These are phyloP conservation scores for Diaporthe helianthi DNA, from an alignment of 2,329 filamentous ascomycete species.

Conservation along the genomic window DNA sequence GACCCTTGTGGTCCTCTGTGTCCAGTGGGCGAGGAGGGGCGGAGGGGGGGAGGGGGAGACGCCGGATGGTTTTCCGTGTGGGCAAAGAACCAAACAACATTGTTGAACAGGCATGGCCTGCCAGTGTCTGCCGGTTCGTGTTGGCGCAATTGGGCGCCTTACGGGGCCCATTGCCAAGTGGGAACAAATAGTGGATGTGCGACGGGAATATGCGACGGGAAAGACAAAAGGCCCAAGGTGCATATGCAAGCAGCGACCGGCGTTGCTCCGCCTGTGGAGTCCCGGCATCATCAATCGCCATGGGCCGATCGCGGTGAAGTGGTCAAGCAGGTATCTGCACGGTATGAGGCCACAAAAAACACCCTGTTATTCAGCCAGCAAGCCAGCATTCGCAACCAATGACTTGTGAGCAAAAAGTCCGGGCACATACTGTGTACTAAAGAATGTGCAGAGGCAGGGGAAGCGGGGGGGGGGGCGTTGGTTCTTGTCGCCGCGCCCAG, in stretches of 20 bases:
- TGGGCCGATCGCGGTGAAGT: conserved; percentile 6
- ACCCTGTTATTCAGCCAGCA: not conserved
- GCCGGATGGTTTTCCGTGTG: conserved; percentile 2
- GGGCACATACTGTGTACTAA: too few relatives aligned
- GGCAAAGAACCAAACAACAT: not conserved
- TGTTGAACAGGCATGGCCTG: not conserved
- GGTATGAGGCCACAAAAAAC: not conserved
- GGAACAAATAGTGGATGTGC: conserved; percentile 3
- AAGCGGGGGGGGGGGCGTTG: too few relatives aligned
- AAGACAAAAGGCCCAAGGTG: conserved; percentile 16
- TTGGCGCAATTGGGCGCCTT: not conserved
- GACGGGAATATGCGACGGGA: not conserved
- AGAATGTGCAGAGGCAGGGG: not conserved
- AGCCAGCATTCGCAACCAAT: not conserved
- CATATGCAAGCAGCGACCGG: conserved; percentile 5
- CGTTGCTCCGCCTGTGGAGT: conserved; percentile 1
- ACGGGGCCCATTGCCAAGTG: conserved; percentile 6
- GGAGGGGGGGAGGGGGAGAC: too few relatives aligned
- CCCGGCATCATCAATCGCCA: conserved; percentile 10
- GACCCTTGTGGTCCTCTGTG: not conserved
- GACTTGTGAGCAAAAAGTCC: not conserved
- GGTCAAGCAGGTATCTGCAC: not conserved
- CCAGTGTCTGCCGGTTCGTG: not conserved
- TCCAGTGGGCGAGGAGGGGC: too few relatives aligned
- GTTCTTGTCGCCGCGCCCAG: not conserved